A percentile compares a stretch with the other conserved stretches of the same genome.
Conservation (phyloP, 23 red algal species). For the Chondrus crispus region DNA sequence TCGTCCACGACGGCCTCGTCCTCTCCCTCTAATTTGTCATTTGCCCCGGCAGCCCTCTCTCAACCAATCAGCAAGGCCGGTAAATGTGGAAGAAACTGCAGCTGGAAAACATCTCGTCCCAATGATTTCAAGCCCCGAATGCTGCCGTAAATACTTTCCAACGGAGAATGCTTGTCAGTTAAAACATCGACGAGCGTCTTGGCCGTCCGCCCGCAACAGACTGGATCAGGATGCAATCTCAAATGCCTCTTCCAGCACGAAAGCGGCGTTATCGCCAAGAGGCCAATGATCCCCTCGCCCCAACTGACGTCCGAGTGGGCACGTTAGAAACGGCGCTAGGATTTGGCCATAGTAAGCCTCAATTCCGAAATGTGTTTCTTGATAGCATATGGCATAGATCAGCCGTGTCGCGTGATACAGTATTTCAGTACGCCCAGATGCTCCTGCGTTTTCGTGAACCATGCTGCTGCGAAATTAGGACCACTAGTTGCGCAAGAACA, state of each 20-base stretch:
- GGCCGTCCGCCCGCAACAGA: not conserved
- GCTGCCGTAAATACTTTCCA: constrained; percentile 25
- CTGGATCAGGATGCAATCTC: not conserved
- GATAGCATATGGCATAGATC: not conserved
- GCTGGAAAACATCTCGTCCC: constrained; percentile 33
- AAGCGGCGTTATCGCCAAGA: constrained; percentile 21
- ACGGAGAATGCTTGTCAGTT: not conserved
- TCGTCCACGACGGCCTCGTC: not conserved
- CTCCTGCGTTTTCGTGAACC: not conserved
- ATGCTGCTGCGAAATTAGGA: no score
- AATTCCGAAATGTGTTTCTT: not conserved
- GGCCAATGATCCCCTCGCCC: constrained; percentile 28
- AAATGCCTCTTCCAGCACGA: not conserved
- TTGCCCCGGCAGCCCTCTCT: not conserved
- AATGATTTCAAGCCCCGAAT: constrained; percentile 42
- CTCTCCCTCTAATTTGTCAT: not conserved
- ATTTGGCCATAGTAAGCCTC: constrained; percentile 15
- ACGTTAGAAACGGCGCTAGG: constrained; percentile 21
- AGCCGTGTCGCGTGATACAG: not conserved
- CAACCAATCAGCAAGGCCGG: constrained; percentile 18
- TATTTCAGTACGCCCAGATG: not conserved
- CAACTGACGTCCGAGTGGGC: constrained; percentile 5
- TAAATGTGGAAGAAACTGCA: constrained; percentile 29
- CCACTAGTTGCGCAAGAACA: no score
- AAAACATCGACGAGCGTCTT: constrained; percentile 37